Conservation (phyloP, 768 basidiomycete genomes). For the Sporobolomyces roseus region DNA sequence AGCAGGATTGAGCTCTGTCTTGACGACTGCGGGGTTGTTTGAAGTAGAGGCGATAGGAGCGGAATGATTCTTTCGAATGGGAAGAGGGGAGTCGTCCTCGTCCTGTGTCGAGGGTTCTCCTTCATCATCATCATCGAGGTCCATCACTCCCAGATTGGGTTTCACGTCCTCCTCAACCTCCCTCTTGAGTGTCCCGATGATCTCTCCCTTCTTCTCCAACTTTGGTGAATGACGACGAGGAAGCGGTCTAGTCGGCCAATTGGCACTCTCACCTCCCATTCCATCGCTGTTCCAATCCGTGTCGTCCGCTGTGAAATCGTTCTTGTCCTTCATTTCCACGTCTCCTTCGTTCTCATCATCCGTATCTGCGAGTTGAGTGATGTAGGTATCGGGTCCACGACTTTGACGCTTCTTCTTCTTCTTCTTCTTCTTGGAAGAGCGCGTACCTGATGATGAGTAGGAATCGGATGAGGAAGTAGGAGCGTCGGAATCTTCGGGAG, state of each 20-base stretch:
- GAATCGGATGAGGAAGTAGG: neutral
- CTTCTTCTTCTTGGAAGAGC: neutral
- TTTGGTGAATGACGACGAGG: neutral
- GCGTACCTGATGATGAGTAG: neutral
- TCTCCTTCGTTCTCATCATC: neutral
- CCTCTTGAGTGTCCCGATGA: neutral
- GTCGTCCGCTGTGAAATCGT: neutral
- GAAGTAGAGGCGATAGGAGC: too few relatives aligned
- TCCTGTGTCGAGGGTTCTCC: too few relatives aligned
- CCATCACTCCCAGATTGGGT: neutral
- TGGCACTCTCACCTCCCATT: conserved; percentile 4
- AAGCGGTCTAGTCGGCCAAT: neutral
- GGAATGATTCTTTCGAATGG: too few relatives aligned
- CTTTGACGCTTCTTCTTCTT: neutral
- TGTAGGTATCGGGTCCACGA: neutral
- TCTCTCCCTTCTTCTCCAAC: neutral
- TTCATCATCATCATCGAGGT: too few relatives aligned
- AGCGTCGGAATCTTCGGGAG: neutral
- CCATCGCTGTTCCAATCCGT: conserved; percentile 23
- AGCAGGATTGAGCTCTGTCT: too few relatives aligned
- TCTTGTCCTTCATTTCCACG: neutral
- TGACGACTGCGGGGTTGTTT: neutral
- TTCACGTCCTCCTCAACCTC: neutral
- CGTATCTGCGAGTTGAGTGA: neutral
- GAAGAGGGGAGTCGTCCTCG: too few relatives aligned